These are phyloP conservation scores for Geranium rotundifolium DNA, from an alignment of 345 rosid species.

Conservation along the genomic window DNA sequence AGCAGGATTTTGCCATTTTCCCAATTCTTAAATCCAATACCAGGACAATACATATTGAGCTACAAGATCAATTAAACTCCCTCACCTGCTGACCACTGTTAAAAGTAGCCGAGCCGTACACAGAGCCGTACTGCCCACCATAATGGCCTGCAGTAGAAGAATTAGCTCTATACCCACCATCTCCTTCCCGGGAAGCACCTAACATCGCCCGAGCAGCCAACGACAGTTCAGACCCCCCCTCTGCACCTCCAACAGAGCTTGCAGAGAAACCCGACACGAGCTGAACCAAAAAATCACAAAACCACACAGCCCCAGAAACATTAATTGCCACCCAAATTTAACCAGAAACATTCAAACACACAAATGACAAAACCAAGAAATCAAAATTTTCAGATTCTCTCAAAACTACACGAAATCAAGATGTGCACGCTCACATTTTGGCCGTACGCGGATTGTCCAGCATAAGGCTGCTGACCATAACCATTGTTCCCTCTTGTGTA, in stretches of 20 bases:
- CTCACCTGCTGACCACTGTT: constrained; percentile 60
- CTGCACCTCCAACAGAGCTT: constrained; percentile 51
- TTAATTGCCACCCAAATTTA: no score
- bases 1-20: no score
- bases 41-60: neutral
- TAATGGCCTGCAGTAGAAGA: constrained; percentile 33
- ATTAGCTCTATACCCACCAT: constrained; percentile 53
- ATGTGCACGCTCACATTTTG: constrained; percentile 49
- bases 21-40: neutral
- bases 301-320: neutral
- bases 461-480: constrained; percentile 63
- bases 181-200: constrained; percentile 59
- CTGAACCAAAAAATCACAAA: constrained; percentile 20
- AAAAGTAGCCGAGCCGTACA: constrained; percentile 50
- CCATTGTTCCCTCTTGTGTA: constrained; percentile 66
- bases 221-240: constrained; percentile 52
- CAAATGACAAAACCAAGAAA: no score
- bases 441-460: constrained; percentile 61
- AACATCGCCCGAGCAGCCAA: constrained; percentile 49
- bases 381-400: neutral
- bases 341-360: neutral
- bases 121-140: constrained; percentile 56
- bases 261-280: constrained; percentile 51
- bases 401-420: neutral
- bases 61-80: neutral